A percentile compares a stretch with the other conserved stretches of the same genome.
Conservation (phyloP, 1,139 yeast genomes). For the Pichia cactophila region DNA sequence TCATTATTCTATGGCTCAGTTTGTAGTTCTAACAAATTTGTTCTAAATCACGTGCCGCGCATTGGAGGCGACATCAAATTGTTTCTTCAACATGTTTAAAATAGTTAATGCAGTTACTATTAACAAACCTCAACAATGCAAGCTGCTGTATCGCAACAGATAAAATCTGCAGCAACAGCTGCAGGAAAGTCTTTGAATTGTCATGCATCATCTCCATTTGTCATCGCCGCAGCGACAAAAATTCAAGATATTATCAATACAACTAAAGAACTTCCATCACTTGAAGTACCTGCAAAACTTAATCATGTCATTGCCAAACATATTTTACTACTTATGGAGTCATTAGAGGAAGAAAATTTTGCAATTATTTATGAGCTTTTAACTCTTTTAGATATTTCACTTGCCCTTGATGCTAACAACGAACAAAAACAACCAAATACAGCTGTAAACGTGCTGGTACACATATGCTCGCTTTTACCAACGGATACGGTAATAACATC, state of each 20-base stretch:
- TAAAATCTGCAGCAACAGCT: not conserved
- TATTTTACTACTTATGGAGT: not conserved
- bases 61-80: not conserved
- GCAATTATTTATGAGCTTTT: not conserved
- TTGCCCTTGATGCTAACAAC: not conserved
- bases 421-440: conserved; percentile 1
- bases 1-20: conserved; percentile 45
- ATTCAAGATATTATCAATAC: not conserved
- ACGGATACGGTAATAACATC: conserved; percentile 15
- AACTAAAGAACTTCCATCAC: not conserved
- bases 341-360: not conserved
- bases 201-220: not conserved
- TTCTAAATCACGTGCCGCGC: not conserved
- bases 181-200: not conserved
- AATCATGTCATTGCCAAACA: not conserved
- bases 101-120: no score
- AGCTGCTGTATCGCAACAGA: not conserved
- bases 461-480: conserved; percentile 17
- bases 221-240: not conserved
- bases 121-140: not conserved
- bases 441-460: conserved; percentile 21
- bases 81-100: no score
- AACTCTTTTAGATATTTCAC: conserved; percentile 2
- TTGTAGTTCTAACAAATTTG: not conserved
- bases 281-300: not conserved